phyloP scores from a whole-genome alignment of 768 basidiomycete species.

The Chlorophyllum brunneum region DNA sequence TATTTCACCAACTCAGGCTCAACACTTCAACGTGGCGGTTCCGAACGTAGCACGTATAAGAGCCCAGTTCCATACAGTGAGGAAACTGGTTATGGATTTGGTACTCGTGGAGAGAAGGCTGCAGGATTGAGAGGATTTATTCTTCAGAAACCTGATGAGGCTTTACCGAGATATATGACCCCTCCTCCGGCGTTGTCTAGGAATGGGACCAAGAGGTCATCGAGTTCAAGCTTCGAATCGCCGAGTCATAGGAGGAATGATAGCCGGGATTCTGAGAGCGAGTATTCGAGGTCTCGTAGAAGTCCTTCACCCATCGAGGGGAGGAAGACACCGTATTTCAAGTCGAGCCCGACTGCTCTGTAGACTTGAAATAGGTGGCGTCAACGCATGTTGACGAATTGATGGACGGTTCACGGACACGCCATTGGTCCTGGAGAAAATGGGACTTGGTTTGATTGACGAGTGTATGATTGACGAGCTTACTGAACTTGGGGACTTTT shows the following conservation, averaged over 20 bases:
- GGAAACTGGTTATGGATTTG: slow-evolving; percentile 70
- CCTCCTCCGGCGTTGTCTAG: slow-evolving; percentile 21
- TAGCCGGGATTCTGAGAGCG: slow-evolving; percentile 6
- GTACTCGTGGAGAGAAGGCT: slow-evolving; percentile 72
- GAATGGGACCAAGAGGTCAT: slow-evolving; percentile 13
- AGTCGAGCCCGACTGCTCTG: slow-evolving; percentile 16
- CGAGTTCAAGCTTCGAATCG: slow-evolving; percentile 10
- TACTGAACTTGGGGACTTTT: too few relatives aligned
- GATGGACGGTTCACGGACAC: too few relatives aligned
- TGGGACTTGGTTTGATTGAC: too few relatives aligned
- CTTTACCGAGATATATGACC: slow-evolving; percentile 53
- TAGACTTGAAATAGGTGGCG: too few relatives aligned
- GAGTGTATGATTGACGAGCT: too few relatives aligned
- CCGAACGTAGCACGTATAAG: slow-evolving; percentile 9
- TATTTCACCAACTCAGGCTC: not conserved
- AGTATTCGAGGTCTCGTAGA: not conserved
- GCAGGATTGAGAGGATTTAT: slow-evolving; percentile 62
- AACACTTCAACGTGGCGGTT: not conserved
- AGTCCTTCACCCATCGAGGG: slow-evolving; percentile 1
- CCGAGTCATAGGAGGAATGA: slow-evolving; percentile 4
- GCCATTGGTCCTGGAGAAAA: too few relatives aligned
- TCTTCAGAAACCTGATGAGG: slow-evolving; percentile 58
- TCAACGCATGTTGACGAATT: too few relatives aligned
- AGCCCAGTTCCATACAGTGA: slow-evolving; percentile 15
- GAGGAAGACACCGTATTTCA: slow-evolving; percentile 14